A percentile compares a stretch with the other conserved stretches of the same genome.
Evolutionary conservation across 225 moss, liverwort and hornwort species (phyloP).

Genomic region (Thuidium tamariscinum): DNA sequence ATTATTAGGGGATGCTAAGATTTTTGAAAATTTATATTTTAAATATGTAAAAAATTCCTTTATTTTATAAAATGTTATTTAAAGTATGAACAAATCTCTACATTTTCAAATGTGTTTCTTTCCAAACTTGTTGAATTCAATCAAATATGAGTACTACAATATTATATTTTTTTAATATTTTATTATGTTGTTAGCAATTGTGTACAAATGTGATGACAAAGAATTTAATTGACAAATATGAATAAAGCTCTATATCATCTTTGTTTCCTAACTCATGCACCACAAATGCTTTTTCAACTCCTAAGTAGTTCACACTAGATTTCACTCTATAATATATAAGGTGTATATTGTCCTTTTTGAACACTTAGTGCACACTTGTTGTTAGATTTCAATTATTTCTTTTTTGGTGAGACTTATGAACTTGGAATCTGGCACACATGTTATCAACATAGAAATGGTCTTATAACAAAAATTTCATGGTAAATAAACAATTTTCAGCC

Average conservation of each 20-base stretch:
- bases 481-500: no score
- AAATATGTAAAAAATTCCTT: neutral
- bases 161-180: neutral
- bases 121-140: neutral
- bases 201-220: neutral
- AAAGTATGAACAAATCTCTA: neutral
- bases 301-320: no score
- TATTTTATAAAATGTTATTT: no score
- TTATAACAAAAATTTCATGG: no score
- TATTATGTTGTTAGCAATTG: neutral
- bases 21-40: neutral
- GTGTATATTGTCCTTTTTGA: neutral
- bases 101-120: neutral
- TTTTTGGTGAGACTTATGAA: no score
- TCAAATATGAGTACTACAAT: neutral
- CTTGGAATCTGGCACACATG: no score
- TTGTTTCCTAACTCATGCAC: neutral
- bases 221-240: neutral
- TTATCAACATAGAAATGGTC: no score
- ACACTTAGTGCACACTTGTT: no score
- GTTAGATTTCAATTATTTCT: neutral
- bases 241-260: neutral
- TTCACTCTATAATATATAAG: neutral
- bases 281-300: neutral
- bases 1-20: neutral